Evolutionary conservation across 805 yeast genomes (phyloP), one percentile per base, ranked within the genome.

Genomic region (Candida maesae): DNA sequence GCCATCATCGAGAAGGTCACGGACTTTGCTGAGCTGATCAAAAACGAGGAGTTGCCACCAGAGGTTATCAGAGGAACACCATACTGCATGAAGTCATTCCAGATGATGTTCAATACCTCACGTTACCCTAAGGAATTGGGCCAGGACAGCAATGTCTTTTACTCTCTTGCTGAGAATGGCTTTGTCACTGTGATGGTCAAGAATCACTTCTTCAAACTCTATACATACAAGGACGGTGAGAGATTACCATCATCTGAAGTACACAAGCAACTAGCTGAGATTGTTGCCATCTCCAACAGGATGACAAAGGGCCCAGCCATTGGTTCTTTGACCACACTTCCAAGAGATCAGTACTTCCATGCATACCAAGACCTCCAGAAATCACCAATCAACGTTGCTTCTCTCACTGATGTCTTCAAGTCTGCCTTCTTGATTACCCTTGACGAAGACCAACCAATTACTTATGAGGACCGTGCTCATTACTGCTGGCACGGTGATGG

Each of bases 401-500:
- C 87, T 1, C 60, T 91, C 26, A 78, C 78, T 51, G 70, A 80
- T 14, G 84, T 91, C 44, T 81, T 80, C 56, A 79, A 83, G 42
- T 73, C 95, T 3, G 79, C 96, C 0, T 91, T 89, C 60, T 76
- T 90, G 6, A 61, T 91, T 37, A 80, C 93, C 55, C 73, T 91
- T 39, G 99, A 91, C 58, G 79, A 84, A 52, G 66, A 62, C 11
- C 51, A 63, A 16, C 96, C 97, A 13, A 70, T 78, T 38, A 81
- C 95, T 21, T 72, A 82, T 45, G 91, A 83, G 59, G 95, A 88
- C 60, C 83, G 88, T 57, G 81, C 96, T 4, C 79, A 79, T 59
- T 81, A 78, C 63, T 76, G 79, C 59, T 91, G 98, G 98, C 95
- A 88, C 66, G 97, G 98, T n/a, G 77, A 88, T 65, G 96, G 97